Base-by-base conservation (phyloP, 768 basidiomycete genomes). In the Holtermannia corniformis region DNA sequence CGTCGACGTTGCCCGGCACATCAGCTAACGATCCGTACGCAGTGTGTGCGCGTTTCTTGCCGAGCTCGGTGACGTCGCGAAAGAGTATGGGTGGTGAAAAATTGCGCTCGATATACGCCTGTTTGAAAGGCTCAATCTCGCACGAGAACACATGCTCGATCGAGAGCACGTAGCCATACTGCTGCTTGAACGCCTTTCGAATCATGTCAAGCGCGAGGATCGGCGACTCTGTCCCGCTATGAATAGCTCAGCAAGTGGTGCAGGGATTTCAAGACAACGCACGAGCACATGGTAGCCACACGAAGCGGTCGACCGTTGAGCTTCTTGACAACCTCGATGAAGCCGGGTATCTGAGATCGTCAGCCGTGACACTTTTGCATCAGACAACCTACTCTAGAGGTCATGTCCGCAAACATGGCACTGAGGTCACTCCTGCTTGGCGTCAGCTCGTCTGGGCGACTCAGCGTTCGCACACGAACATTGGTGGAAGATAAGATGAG, bases 81-180 rank as follows among this genome's bases (percentile, higher is more conserved):
- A 95, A 96, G 27, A 96, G 77, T 23, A 93, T 72, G 12, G 91
- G 90, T 21, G 92, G 92, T 40, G 84, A 81, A 68, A 96, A 96
- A 71, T 96, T 96, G 26, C 92, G 80, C 67, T 96, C 92, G 57
- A 96, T 96, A 66, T 96, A 95, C 0, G 91, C 92, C 68, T 92
- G 91, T 73, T 95, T 92, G 78, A 90, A 93, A 3, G 91, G 90
- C 67, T 91, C 91, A 51, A 95, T 93, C 74, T 95, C 90, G 72
- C 90, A 95, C 1, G 90, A 93, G 74, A 95, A 93, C 42, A 92
- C 87, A 72, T 95, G 91, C 70, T 92, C 86, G 48, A 89, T 76
- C 22, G 84, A 79, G 51, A 95, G 73, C 1, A 78, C 74, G 49
- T 84, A 61, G 2, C 76, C 79, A 60, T 82, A 80, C 60, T 84